Conservation (phyloP, 106 monocot species). For the Phalaenopsis equestris region DNA sequence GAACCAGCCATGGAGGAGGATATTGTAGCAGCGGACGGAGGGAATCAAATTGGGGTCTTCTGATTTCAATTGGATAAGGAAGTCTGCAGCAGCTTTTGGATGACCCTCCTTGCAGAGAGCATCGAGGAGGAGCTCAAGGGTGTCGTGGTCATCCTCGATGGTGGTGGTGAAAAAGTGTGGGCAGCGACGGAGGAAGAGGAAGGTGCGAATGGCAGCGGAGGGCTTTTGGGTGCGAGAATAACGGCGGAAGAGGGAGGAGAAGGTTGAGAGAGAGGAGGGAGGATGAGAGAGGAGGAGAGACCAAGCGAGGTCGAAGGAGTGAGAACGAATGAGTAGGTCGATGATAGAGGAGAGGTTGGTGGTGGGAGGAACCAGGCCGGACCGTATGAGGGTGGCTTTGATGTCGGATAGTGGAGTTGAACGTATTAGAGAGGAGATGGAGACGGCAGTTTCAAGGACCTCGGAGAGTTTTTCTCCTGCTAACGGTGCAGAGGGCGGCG, state of each 20-base stretch:
- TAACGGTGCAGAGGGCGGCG: not conserved
- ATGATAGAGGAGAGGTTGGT: constrained; percentile 20
- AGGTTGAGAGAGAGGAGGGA: constrained; percentile 20
- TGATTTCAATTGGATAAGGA: not conserved
- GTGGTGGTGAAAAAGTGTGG: constrained; percentile 1
- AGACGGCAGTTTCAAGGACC: not conserved
- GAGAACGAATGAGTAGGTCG: constrained; percentile 25
- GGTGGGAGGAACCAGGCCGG: constrained; percentile 7
- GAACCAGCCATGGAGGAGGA: constrained; percentile 76
- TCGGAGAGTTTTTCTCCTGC: not conserved
- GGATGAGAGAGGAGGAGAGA: constrained; percentile 34
- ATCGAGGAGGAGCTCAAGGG: constrained; percentile 47
- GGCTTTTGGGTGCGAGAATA: constrained; percentile 48
- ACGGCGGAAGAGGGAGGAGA: constrained; percentile 47
- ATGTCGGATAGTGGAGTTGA: not conserved
- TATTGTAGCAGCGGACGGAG: constrained; percentile 42
- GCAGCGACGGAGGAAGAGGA: constrained; percentile 10
- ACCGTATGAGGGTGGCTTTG: constrained; percentile 6
- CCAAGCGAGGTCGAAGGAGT: constrained; percentile 45
- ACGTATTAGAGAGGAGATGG: constrained; percentile 9
- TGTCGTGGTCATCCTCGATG: constrained; percentile 12
- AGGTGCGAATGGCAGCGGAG: constrained; percentile 41
- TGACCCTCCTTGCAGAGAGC: constrained; percentile 78
- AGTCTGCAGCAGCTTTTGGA: constrained; percentile 33
- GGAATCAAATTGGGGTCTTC: constrained; percentile 24